Evolutionary conservation across 345 rosid species (phyloP), one percentile per base, ranked within the genome.

Genomic region (Barbarea vulgaris): DNA sequence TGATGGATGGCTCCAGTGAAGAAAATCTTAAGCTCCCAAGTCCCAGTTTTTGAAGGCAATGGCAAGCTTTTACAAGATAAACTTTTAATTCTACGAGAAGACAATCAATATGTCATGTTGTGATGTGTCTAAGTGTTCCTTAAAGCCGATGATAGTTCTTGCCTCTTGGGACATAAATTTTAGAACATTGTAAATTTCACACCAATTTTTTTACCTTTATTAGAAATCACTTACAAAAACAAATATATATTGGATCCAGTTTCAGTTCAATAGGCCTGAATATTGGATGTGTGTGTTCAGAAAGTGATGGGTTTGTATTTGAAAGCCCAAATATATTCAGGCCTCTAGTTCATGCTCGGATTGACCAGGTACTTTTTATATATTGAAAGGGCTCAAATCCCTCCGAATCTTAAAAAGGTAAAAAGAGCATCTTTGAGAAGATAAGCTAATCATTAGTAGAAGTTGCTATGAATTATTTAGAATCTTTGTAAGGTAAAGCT

Each of bases 361-460:
- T 17, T 34, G 9, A 18, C 50, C 9, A 48, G 33, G 66, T 15
- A 6, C 15, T n/a, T n/a, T n/a, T n/a, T n/a, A 15, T 24, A 2
- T 9, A 25, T 22, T 11, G 1, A 36, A 68, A 51, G n/a, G 2
- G 8, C 30, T 60, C 60, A 51, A 62, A 62, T 36, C 52, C n/a
- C 28, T 28, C 53, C 4, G 30, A 72, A 61, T 34, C 61, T 51
- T 28, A 28, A 19, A 72, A 52, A 46, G 50, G 54, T 6, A 39
- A 46, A 15, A 15, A 54, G 41, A 42, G 28, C 56, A 64, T 73
- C 56, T 54, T 42, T 31, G 37, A 64, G 21, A 44, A 21, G 64
- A 73, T 54, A 55, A 46, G 65, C 58, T 74, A 74, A 74, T 74
- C 57, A 64, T 65, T 53, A 42, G 44, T 31, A 55, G 73, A 9